These are phyloP conservation scores for Fusarium sp. DNA, from an alignment of 2,329 filamentous ascomycete genomes.

Conservation along the genomic window DNA sequence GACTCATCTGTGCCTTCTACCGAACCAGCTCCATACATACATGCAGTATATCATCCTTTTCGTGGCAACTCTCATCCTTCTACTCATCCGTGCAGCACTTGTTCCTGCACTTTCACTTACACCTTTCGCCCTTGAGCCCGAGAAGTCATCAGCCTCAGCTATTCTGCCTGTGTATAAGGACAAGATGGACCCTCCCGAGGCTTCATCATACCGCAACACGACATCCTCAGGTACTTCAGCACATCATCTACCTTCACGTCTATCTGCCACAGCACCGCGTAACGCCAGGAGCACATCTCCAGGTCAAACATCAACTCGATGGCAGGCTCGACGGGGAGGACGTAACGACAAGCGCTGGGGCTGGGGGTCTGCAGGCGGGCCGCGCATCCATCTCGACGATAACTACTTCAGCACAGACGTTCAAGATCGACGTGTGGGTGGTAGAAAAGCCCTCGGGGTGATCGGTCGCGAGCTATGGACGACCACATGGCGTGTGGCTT, in stretches of 20 bases:
- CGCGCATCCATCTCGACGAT: conserved; percentile 66
- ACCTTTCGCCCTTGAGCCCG: conserved; percentile 65
- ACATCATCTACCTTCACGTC: conserved; percentile 41
- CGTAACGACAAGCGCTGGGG: conserved; percentile 54
- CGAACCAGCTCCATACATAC: conserved; percentile 87
- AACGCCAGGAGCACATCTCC: conserved; percentile 42
- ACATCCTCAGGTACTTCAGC: conserved; percentile 46
- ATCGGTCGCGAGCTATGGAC: conserved; percentile 72
- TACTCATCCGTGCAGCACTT: conserved; percentile 68
- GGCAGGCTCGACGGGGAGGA: conserved; percentile 48
- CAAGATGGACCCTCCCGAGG: conserved; percentile 61
- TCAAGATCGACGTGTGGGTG: conserved; percentile 44
- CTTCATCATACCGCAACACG: conserved; percentile 25
- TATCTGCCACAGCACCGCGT: conserved; percentile 41
- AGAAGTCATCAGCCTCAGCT: conserved; percentile 39
- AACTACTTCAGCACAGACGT: conserved; percentile 60
- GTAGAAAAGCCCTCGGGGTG: conserved; percentile 55
- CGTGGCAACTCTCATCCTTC: conserved; percentile 62
- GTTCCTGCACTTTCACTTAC: conserved; percentile 67
- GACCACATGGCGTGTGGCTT: conserved; percentile 71
- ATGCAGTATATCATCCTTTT: conserved; percentile 79
- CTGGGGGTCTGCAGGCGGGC: conserved; percentile 60
- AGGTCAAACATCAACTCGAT: conserved; percentile 33
- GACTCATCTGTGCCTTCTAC: conserved; percentile 90
- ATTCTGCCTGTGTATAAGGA: conserved; percentile 64